phyloP scores from a whole-genome alignment of 2,329 filamentous ascomycete genomes.

The Microdochium nivale region DNA sequence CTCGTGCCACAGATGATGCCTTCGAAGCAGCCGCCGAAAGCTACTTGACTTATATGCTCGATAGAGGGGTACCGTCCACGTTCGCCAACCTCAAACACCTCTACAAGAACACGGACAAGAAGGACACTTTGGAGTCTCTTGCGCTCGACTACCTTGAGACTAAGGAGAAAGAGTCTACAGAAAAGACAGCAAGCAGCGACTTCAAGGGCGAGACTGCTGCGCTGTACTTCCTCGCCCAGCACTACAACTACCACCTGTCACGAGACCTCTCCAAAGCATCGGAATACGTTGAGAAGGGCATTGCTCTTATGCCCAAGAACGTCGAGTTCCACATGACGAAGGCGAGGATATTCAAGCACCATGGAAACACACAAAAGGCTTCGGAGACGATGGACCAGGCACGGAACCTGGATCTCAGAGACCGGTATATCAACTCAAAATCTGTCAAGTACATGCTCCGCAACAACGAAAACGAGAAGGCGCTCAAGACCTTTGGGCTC shows the following conservation, averaged over 20 bases:
- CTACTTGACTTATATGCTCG: slow-evolving; percentile 78
- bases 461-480: slow-evolving; percentile 82
- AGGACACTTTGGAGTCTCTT: slow-evolving; percentile 63
- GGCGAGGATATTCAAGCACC: slow-evolving; percentile 89
- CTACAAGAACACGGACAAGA: slow-evolving; percentile 72
- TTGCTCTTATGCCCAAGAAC: slow-evolving; percentile 68
- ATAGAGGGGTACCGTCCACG: slow-evolving; percentile 88
- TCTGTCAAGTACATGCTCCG: slow-evolving; percentile 93
- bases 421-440: slow-evolving; percentile 98
- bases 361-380: slow-evolving; percentile 70
- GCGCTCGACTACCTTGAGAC: slow-evolving; percentile 70
- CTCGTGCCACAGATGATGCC: slow-evolving; percentile 49
- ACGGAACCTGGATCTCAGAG: slow-evolving; percentile 74
- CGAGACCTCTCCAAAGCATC: slow-evolving; percentile 76
- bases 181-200: slow-evolving; percentile 23
- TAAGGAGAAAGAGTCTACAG: slow-evolving; percentile 37
- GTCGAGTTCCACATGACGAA: slow-evolving; percentile 94
- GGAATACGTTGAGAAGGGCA: slow-evolving; percentile 74
- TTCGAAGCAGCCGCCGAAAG: slow-evolving; percentile 70
- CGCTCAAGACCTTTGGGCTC: slow-evolving; percentile 79
- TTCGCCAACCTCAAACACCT: slow-evolving; percentile 96
- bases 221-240: slow-evolving; percentile 89
- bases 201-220: slow-evolving; percentile 66
- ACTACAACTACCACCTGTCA: slow-evolving; percentile 89
- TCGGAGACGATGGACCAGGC: slow-evolving; percentile 84